Conservation (phyloP, 2,329 filamentous ascomycete genomes). For the Aspergillus piperis region DNA sequence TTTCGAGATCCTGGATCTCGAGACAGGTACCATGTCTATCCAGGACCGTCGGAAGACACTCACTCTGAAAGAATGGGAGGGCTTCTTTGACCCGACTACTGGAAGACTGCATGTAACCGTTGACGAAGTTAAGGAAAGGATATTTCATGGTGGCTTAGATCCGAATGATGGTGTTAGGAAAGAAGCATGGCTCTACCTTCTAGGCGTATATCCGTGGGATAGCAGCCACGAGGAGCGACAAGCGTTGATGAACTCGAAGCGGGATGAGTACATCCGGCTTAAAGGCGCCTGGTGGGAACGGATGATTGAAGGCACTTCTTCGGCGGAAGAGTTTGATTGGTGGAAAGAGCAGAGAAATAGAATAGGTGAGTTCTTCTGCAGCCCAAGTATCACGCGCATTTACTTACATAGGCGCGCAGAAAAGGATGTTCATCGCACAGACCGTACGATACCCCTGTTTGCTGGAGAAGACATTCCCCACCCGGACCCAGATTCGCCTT, state of each 20-base stretch:
- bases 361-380: constrained; percentile 68
- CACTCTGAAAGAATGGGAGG: constrained; percentile 83
- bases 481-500: constrained; percentile 92
- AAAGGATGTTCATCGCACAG: constrained; percentile 97
- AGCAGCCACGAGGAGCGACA: constrained; percentile 83
- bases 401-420: constrained; percentile 58
- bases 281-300: constrained; percentile 97
- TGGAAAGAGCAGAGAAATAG: constrained; percentile 92
- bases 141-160: constrained; percentile 92
- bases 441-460: constrained; percentile 92
- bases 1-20: constrained; percentile 87
- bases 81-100: constrained; percentile 75
- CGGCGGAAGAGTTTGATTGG: constrained; percentile 84
- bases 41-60: constrained; percentile 77
- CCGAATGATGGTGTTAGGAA: constrained; percentile 89
- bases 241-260: constrained; percentile 76
- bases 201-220: constrained; percentile 92
- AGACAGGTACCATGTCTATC: constrained; percentile 70
- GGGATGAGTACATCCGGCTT: constrained; percentile 90
- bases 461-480: constrained; percentile 95
- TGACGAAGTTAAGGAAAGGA: constrained; percentile 94
- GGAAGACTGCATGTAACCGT: constrained; percentile 77
- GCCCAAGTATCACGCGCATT: background rate
- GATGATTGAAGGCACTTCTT: constrained; percentile 77
- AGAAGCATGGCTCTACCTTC: constrained; percentile 92